These are phyloP conservation scores for Fusarium chlamydosporum DNA, from an alignment of 2,329 filamentous ascomycete species.

Conservation along the genomic window DNA sequence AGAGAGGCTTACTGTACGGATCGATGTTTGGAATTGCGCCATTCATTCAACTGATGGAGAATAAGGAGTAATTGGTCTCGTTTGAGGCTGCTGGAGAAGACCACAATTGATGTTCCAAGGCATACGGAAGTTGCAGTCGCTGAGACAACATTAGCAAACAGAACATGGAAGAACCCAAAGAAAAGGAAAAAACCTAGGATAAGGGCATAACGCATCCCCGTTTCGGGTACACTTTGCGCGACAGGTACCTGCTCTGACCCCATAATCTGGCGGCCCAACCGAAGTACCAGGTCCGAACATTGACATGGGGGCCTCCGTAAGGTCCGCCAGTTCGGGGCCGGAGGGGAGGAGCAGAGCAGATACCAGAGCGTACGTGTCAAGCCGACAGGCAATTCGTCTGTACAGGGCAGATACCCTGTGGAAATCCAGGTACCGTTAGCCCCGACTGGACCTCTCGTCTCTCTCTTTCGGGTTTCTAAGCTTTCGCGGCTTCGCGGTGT, in stretches of 20 bases:
- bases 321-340: constrained; percentile 28
- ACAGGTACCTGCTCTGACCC: constrained; percentile 31
- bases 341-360: not conserved
- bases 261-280: constrained; percentile 19
- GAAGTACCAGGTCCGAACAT: constrained; percentile 40
- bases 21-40: constrained; percentile 10
- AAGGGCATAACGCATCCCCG: constrained; percentile 21
- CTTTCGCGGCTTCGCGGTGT: constrained; percentile 45
- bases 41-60: constrained; percentile 11
- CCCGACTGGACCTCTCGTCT: not conserved
- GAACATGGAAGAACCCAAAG: constrained; percentile 18
- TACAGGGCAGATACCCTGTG: constrained; percentile 28
- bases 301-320: constrained; percentile 36
- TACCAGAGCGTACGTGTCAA: constrained; percentile 17
- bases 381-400: not conserved
- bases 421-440: constrained; percentile 33
- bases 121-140: constrained; percentile 16
- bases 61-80: not conserved
- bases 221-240: constrained; percentile 34
- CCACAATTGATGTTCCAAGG: not conserved
- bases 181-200: constrained; percentile 18
- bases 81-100: constrained; percentile 2
- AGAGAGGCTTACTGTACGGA: not conserved
- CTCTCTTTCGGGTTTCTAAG: constrained; percentile 30
- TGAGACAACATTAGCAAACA: constrained; percentile 15